Conservation (phyloP, 2,329 filamentous ascomycete species). For the Dendryphion nanum region DNA sequence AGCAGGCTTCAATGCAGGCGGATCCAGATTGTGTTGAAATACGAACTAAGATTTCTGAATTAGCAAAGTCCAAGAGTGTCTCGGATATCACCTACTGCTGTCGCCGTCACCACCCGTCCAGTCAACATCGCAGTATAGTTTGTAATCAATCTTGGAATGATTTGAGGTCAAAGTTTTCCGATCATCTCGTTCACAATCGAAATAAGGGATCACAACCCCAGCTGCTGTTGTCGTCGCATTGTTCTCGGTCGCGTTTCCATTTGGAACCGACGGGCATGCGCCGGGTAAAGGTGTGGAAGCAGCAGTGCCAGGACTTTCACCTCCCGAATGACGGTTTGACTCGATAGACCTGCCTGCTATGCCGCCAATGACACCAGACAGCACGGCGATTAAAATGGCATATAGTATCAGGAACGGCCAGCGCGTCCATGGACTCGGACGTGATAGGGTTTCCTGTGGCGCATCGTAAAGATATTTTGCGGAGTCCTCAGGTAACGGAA, state of each 20-base stretch:
- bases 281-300: no score
- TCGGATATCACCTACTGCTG: no score
- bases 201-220: neutral
- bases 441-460: neutral
- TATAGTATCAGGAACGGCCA: neutral
- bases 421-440: neutral
- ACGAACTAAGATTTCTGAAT: neutral
- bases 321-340: neutral
- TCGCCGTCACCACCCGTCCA: neutral
- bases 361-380: neutral
- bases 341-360: neutral
- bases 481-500: neutral
- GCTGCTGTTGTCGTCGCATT: neutral
- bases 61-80: no score
- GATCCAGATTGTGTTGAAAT: neutral
- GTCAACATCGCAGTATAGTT: neutral
- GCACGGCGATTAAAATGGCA: neutral
- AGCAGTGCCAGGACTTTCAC: neutral
- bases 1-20: neutral
- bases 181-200: neutral
- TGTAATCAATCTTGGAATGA: neutral
- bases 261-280: neutral
- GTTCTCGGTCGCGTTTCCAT: neutral
- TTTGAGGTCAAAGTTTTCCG: neutral
- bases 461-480: neutral